Evolutionary conservation across 768 basidiomycete species (phyloP).

Genomic region (Kwoniella bestiolae): DNA sequence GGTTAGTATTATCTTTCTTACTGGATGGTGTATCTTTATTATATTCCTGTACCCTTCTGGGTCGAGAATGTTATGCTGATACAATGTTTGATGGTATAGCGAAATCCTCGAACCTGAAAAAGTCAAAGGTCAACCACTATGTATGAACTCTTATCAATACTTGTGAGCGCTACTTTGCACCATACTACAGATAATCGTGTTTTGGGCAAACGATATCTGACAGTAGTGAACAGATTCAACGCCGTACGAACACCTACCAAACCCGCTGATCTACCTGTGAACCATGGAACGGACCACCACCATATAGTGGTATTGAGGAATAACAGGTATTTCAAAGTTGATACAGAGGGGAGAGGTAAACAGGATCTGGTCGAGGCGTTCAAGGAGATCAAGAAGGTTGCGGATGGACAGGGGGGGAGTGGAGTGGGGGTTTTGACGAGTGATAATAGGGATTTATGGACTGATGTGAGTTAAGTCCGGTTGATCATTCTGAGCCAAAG

Average conservation of each 20-base stretch:
- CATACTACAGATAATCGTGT: neutral
- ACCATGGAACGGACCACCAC: conserved; percentile 79
- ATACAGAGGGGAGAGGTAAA: conserved; percentile 69
- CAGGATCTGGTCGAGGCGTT: conserved; percentile 68
- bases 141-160: conserved; percentile 95
- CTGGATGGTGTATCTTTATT: neutral
- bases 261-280: conserved; percentile 78
- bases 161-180: conserved; percentile 61
- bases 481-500: neutral
- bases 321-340: conserved; percentile 85
- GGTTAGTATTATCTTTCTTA: conserved; percentile 61
- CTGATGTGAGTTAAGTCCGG: conserved; percentile 66
- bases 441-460: conserved; percentile 89
- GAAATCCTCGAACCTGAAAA: conserved; percentile 85
- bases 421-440: conserved; percentile 81
- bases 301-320: conserved; percentile 90
- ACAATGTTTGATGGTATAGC: conserved; percentile 57
- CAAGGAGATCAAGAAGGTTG: conserved; percentile 80
- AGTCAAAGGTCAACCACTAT: conserved; percentile 70
- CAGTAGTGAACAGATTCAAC: conserved; percentile 83
- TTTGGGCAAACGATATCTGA: too few relatives aligned
- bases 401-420: conserved; percentile 64
- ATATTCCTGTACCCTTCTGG: neutral
- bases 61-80: conserved; percentile 5
- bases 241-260: conserved; percentile 82